Evolutionary conservation across 176 grass and related monocot genomes (phyloP).

Genomic region (Tillandsia leiboldiana): DNA sequence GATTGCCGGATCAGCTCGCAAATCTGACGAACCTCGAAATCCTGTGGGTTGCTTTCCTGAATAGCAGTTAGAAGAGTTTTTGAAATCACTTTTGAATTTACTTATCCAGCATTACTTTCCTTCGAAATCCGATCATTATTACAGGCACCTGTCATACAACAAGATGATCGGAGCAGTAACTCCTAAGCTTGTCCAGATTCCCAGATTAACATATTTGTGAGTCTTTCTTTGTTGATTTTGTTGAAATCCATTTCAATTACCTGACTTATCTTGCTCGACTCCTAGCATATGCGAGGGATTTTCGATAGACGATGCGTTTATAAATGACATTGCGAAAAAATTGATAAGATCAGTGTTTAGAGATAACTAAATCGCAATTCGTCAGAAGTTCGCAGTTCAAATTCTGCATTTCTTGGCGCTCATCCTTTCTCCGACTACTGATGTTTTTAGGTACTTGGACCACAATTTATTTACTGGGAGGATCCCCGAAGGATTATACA

Average conservation of each 20-base stretch:
- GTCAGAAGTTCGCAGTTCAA: neutral
- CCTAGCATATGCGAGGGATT: too few species aligned
- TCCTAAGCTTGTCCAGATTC: conserved; percentile 62
- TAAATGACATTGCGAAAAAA: too few species aligned
- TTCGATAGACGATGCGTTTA: too few species aligned
- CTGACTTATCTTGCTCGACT: too few species aligned
- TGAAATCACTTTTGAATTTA: neutral
- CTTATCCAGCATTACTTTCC: neutral
- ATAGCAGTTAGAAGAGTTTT: neutral
- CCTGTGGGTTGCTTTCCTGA: conserved; percentile 39
- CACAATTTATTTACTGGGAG: conserved; percentile 83
- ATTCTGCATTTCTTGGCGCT: neutral
- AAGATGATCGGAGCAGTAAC: conserved; percentile 75
- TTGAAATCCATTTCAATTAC: neutral
- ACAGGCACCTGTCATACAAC: conserved; percentile 80
- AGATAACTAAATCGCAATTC: too few species aligned
- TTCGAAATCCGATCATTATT: neutral
- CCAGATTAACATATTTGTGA: conserved; percentile 89
- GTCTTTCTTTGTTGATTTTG: conserved; percentile 15
- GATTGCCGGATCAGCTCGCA: conserved; percentile 81
- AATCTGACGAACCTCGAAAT: conserved; percentile 92
- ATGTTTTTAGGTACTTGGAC: conserved; percentile 62
- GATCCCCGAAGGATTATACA: conserved; percentile 90
- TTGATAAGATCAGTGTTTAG: too few species aligned
- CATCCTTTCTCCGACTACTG: neutral